These are phyloP conservation scores for Arctium minus DNA, from an alignment of 129 eudicot species.

Conservation along the genomic window DNA sequence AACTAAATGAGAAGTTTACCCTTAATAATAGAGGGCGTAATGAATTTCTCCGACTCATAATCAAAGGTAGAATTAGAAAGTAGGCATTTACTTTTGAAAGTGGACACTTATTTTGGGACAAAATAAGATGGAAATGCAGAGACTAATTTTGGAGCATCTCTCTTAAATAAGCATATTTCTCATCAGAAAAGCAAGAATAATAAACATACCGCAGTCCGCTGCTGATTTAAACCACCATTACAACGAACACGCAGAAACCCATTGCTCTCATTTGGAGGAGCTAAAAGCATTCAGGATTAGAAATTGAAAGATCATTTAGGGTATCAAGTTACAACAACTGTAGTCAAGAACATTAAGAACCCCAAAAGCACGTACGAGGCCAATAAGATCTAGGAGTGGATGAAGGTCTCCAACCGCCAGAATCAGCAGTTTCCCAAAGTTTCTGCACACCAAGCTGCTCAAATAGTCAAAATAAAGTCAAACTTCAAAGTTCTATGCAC, in stretches of 20 bases:
- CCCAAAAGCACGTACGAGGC: slow-evolving; percentile 57
- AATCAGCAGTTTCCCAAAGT: slow-evolving; percentile 74
- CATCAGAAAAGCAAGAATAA: slow-evolving; percentile 1
- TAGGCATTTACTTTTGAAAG: too few relatives aligned
- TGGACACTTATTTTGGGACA: too few relatives aligned
- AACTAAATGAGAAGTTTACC: too few relatives aligned
- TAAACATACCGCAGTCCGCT: slow-evolving; percentile 78
- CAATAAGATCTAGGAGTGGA: slow-evolving; percentile 91
- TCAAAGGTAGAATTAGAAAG: too few relatives aligned
- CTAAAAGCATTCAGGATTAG: slow-evolving; percentile 34
- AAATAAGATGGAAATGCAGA: too few relatives aligned
- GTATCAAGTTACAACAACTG: slow-evolving; percentile 11
- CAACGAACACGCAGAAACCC: slow-evolving; percentile 95
- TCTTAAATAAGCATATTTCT: background rate
- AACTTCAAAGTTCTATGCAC: background rate
- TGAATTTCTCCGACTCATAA: too few relatives aligned
- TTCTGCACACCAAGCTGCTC: slow-evolving; percentile 54
- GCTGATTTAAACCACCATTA: slow-evolving; percentile 97
- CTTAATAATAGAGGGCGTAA: too few relatives aligned
- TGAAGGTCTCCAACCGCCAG: slow-evolving; percentile 85
- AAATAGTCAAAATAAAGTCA: slow-evolving; percentile 2
- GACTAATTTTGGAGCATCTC: too few relatives aligned
- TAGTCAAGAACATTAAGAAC: slow-evolving; percentile 5
- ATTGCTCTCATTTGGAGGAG: slow-evolving; percentile 75
- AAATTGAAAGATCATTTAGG: background rate